Conservation (phyloP, 2,329 filamentous ascomycete genomes). For the Scedosporium minutisporum region DNA sequence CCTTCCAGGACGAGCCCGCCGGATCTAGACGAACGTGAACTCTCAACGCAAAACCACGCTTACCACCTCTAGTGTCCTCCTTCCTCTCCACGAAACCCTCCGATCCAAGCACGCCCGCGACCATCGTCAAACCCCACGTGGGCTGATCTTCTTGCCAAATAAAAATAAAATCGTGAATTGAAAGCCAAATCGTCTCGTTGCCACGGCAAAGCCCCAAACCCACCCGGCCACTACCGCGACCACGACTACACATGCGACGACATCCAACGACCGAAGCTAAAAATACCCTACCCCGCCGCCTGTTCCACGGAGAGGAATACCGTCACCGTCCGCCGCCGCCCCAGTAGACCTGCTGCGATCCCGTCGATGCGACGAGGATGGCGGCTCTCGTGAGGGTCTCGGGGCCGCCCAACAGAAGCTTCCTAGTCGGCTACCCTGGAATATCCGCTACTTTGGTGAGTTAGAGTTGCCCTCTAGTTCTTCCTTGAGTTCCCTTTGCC, state of each 20-base stretch:
- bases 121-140: neutral
- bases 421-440: constrained; percentile 91
- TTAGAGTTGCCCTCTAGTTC: constrained; percentile 14
- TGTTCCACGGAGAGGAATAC: neutral
- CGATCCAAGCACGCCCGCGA: neutral
- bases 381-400: constrained; percentile 90
- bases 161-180: too few relatives aligned
- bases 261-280: neutral
- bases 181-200: too few relatives aligned
- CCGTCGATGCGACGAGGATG: constrained; percentile 26
- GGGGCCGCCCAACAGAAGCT: constrained; percentile 92
- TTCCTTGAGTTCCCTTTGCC: too few relatives aligned
- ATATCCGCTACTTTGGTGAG: constrained; percentile 94
- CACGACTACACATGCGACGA: neutral
- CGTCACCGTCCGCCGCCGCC: constrained; percentile 2
- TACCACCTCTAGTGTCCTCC: neutral
- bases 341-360: neutral
- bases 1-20: neutral
- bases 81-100: neutral
- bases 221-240: neutral
- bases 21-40: neutral
- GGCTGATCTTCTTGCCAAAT: neutral
- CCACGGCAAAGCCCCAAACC: neutral
- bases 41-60: neutral
- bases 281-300: neutral